A percentile compares a stretch with the other conserved stretches of the same genome.
phyloP scores from a whole-genome alignment of 768 basidiomycete species.

The Xerocomus brunneocitrinus region DNA sequence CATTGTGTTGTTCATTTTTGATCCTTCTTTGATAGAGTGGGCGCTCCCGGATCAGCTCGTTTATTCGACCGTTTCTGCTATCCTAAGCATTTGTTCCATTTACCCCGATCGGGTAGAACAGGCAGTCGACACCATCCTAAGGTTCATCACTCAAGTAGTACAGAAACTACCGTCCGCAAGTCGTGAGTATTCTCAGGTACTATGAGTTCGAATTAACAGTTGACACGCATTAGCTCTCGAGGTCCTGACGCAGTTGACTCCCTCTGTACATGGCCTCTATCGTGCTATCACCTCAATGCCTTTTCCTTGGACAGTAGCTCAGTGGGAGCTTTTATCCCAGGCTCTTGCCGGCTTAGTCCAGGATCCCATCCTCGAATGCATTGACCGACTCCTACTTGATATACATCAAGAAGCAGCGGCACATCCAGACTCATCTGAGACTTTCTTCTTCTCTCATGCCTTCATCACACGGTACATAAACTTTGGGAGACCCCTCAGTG shows the following conservation, averaged over 20 bases:
- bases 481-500: conserved; percentile 73
- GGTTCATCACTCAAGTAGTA: conserved; percentile 56
- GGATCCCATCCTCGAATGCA: conserved; percentile 60
- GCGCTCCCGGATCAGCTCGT: conserved; percentile 82
- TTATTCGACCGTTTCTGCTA: conserved; percentile 70
- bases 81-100: conserved; percentile 59
- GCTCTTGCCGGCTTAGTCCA: conserved; percentile 60
- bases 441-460: conserved; percentile 56
- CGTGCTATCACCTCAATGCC: conserved; percentile 78
- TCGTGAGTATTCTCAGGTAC: conserved; percentile 39
- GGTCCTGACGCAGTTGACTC: conserved; percentile 70
- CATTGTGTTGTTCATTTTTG: background rate
- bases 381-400: conserved; percentile 67
- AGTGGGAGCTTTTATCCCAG: conserved; percentile 57
- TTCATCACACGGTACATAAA: conserved; percentile 73
- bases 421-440: conserved; percentile 25
- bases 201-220: background rate
- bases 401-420: conserved; percentile 52
- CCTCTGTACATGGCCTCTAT: conserved; percentile 82
- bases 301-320: conserved; percentile 64
- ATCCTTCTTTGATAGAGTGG: conserved; percentile 58
- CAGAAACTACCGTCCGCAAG: conserved; percentile 48
- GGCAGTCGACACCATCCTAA: conserved; percentile 55
- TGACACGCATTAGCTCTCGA: conserved; percentile 47
- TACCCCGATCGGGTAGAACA: conserved; percentile 46